Evolutionary conservation across 139 green algal species (phyloP).

Genomic region (Penium margaritaceum): DNA sequence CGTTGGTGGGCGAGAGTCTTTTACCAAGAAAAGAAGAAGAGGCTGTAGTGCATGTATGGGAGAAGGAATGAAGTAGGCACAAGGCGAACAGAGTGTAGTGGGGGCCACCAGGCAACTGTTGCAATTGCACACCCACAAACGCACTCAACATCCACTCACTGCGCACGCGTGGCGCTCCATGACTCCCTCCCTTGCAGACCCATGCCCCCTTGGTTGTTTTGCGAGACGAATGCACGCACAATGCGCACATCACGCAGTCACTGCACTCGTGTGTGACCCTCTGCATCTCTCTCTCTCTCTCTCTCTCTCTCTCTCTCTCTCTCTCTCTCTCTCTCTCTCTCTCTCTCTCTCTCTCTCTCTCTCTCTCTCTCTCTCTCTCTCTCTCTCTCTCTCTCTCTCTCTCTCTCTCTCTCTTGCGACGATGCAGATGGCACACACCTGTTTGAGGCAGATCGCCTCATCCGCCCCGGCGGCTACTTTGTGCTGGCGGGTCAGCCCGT

Average conservation of each 20-base stretch:
- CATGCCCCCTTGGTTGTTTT: too few relatives aligned
- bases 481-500: constrained; percentile 27
- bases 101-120: too few relatives aligned
- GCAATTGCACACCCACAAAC: too few relatives aligned
- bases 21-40: too few relatives aligned
- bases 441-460: constrained; percentile 29
- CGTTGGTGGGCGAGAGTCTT: too few relatives aligned
- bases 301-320: background rate
- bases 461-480: constrained; percentile 21
- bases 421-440: constrained; percentile 13
- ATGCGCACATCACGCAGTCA: background rate
- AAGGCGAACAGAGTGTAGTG: too few relatives aligned
- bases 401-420: background rate
- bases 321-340: background rate
- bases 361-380: background rate
- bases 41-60: too few relatives aligned
- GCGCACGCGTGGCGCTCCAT: too few relatives aligned
- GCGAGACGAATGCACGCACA: too few relatives aligned
- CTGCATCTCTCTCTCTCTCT: background rate
- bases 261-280: background rate
- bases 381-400: background rate
- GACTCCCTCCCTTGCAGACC: too few relatives aligned
- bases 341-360: background rate
- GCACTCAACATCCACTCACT: too few relatives aligned
- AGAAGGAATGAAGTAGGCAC: too few relatives aligned